Base-by-base conservation (phyloP, 2,329 filamentous ascomycete genomes). In the Mollisiaceae sp. region DNA sequence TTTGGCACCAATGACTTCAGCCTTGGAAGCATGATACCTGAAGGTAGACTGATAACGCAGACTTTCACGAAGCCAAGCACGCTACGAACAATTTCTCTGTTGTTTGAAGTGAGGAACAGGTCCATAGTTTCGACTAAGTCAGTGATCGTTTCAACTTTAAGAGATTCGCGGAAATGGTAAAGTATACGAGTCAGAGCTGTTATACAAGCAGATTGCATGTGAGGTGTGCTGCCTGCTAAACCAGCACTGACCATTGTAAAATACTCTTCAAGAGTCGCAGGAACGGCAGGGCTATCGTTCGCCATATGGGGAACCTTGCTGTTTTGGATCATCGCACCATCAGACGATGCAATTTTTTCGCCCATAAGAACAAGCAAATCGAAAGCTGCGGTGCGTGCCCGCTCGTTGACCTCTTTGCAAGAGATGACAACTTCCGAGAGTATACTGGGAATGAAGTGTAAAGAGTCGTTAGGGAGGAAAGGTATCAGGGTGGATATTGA, bases 201-300 rank as follows among this genome's bases (percentile, higher is more conserved):
- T 76, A 99, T 94, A n/a, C 92, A 93, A 0, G 95, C 95, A 8
- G 93, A 97, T 68, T 98, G 94, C 93, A 98, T 97, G 81, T 98
- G 94, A 38, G 95, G 94, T 12, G 93, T 94, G 73, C 90, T 91
- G 64, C 94, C 94, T 1, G 94, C 95, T 61, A 99, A 86, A 80
- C 95, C 95, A 58, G 95, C 95, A 71, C 92, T 97, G 36, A 98
- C 91, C 95, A 99, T 99, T 63, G 94, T 97, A 81, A 98, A 92
- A 80, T 93, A 98, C 78, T 98, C 95, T 74, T 98, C 94, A 43
- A 99, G 86, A 50, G 86, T 94, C 22, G 95, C 94, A 2, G 86
- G 83, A 4, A 90, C 93, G 38, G 89, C 82, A 2, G 92, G 90
- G 0, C 93, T 91, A 77, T 96, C 89, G 57, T 86, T 81, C 3